These are phyloP conservation scores for Cutaneotrichosporon mucoides DNA, from an alignment of 1,284 basidiomycete genomes.

Conservation along the genomic window DNA sequence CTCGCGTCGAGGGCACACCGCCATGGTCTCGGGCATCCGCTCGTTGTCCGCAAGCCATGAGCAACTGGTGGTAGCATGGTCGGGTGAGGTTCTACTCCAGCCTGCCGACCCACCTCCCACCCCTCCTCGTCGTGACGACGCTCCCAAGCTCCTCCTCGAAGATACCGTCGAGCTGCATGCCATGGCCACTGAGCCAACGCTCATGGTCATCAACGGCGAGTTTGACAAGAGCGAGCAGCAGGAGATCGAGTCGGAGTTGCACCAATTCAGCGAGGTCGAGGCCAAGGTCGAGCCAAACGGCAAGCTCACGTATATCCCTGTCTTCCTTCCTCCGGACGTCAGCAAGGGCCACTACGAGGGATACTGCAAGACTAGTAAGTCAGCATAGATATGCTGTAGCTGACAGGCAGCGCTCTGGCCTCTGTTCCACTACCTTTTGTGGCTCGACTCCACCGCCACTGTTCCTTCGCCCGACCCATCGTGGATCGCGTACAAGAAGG, in stretches of 20 bases:
- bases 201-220: conserved; percentile 54
- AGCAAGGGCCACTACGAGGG: conserved; percentile 94
- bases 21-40: conserved; percentile 90
- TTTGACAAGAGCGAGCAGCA: conserved; percentile 60
- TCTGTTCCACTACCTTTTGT: conserved; percentile 95
- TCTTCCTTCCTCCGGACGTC: conserved; percentile 86
- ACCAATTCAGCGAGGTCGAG: conserved; percentile 60
- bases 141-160: conserved; percentile 17
- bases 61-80: conserved; percentile 90
- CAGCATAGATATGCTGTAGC: not conserved
- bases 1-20: conserved; percentile 83
- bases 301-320: conserved; percentile 71
- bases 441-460: conserved; percentile 72
- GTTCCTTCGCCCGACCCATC: conserved; percentile 61
- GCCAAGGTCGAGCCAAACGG: conserved; percentile 52
- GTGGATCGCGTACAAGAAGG: conserved; percentile 78
- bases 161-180: conserved; percentile 25
- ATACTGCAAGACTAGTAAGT: conserved; percentile 93
- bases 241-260: conserved; percentile 61
- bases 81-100: conserved; percentile 67
- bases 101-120: conserved; percentile 16
- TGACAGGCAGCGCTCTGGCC: conserved; percentile 71
- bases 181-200: conserved; percentile 21
- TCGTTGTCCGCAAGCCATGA: conserved; percentile 77
- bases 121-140: not conserved